phyloP scores from a whole-genome alignment of 2,329 filamentous ascomycete species.

The Hypoxylon sp. region DNA sequence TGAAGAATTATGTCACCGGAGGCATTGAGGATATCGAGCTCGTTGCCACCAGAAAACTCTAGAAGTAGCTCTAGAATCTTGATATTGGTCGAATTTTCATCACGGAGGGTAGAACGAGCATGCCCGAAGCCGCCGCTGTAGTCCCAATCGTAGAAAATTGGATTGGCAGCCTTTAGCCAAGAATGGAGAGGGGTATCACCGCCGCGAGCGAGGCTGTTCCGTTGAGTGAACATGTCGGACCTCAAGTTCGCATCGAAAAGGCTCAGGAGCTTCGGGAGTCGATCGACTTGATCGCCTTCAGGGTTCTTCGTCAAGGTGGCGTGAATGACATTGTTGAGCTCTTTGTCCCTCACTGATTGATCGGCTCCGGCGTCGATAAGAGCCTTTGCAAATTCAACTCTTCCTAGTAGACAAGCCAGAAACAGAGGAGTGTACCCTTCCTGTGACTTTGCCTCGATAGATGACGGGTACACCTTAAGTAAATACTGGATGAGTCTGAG shows the following conservation, averaged over 20 bases:
- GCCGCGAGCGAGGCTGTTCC: slow-evolving; percentile 65
- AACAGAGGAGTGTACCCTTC: slow-evolving; percentile 77
- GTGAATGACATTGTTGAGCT: slow-evolving; percentile 79
- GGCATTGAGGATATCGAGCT: slow-evolving; percentile 72
- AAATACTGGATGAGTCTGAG: slow-evolving; percentile 76
- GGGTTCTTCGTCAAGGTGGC: slow-evolving; percentile 60
- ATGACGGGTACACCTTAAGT: slow-evolving; percentile 71
- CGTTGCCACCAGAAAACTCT: slow-evolving; percentile 68
- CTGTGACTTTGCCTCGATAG: slow-evolving; percentile 73
- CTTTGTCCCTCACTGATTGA: slow-evolving; percentile 73
- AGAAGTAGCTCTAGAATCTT: slow-evolving; percentile 66
- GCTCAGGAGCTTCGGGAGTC: slow-evolving; percentile 66
- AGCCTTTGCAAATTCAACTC: slow-evolving; percentile 68
- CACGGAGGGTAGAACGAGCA: slow-evolving; percentile 7
- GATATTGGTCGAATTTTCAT: slow-evolving; percentile 53
- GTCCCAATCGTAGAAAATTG: slow-evolving; percentile 2
- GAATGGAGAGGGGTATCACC: slow-evolving; percentile 75
- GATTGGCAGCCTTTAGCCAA: slow-evolving; percentile 62
- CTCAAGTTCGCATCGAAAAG: slow-evolving; percentile 72
- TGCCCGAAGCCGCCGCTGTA: background rate
- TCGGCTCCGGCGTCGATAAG: slow-evolving; percentile 79
- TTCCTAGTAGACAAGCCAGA: slow-evolving; percentile 72
- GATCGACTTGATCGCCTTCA: slow-evolving; percentile 51
- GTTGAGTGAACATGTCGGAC: slow-evolving; percentile 70
- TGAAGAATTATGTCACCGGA: slow-evolving; percentile 77